Evolutionary conservation across 768 basidiomycete species (phyloP).

Genomic region (Leccinum imitatum): DNA sequence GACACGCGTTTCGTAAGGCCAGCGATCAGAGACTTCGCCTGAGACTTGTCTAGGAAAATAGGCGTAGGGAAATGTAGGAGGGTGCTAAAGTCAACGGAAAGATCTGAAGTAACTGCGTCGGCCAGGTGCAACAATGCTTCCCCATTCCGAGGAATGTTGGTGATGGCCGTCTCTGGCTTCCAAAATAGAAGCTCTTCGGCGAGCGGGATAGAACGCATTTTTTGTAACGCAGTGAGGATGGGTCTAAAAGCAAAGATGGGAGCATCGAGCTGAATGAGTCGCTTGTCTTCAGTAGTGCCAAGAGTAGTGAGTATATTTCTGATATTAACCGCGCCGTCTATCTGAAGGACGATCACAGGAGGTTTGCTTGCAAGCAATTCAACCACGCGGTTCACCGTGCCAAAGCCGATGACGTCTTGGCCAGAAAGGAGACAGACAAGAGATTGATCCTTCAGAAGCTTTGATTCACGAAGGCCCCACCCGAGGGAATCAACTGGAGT

Average conservation of each 20-base stretch:
- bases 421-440: slow-evolving; percentile 51
- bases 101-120: slow-evolving; percentile 27
- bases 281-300: slow-evolving; percentile 32
- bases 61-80: slow-evolving; percentile 36
- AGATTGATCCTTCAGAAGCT: slow-evolving; percentile 53
- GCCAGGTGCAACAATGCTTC: slow-evolving; percentile 22
- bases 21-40: slow-evolving; percentile 43
- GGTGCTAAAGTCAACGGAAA: slow-evolving; percentile 37
- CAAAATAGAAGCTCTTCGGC: slow-evolving; percentile 53
- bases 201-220: slow-evolving; percentile 44
- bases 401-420: slow-evolving; percentile 50
- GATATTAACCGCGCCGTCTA: slow-evolving; percentile 44
- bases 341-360: slow-evolving; percentile 53
- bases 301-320: slow-evolving; percentile 40
- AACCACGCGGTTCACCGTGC: slow-evolving; percentile 55
- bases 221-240: slow-evolving; percentile 54
- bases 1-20: slow-evolving; percentile 56
- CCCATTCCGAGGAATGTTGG: background rate
- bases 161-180: slow-evolving; percentile 29
- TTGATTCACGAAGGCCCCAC: slow-evolving; percentile 30
- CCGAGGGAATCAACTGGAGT: slow-evolving; percentile 37
- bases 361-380: slow-evolving; percentile 44
- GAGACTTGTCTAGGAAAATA: slow-evolving; percentile 51
- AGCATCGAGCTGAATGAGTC: slow-evolving; percentile 55
- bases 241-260: slow-evolving; percentile 63